A percentile compares a stretch with the other conserved stretches of the same genome.
Evolutionary conservation across 2,329 filamentous ascomycete species (phyloP).

Genomic region (Alternaria conjuncta): DNA sequence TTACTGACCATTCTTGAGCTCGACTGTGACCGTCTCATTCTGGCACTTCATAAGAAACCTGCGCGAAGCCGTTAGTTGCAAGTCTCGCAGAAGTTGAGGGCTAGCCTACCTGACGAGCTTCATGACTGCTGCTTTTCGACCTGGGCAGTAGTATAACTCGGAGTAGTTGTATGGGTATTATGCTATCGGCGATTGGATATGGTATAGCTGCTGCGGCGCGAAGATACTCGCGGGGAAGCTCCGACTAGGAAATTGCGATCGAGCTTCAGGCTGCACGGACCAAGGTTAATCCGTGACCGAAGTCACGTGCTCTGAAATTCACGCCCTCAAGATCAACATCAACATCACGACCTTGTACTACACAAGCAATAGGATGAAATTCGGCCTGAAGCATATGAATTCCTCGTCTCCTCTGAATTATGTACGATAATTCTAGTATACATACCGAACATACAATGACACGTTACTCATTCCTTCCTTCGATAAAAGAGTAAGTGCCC

Average conservation of each 20-base stretch:
- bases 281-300: constrained; percentile 13
- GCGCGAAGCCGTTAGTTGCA: constrained; percentile 28
- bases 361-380: not conserved
- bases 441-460: not conserved
- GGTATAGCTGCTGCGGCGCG: constrained; percentile 17
- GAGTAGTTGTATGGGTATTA: not conserved
- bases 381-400: no score
- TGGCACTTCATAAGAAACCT: constrained; percentile 99
- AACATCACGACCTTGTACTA: not conserved
- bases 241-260: constrained; percentile 30
- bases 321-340: not conserved
- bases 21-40: constrained; percentile 98
- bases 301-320: constrained; percentile 15
- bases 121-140: constrained; percentile 28
- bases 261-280: constrained; percentile 27
- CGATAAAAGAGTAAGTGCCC: constrained; percentile 1
- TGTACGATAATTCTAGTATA: not conserved
- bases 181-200: not conserved
- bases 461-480: not conserved
- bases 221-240: constrained; percentile 30
- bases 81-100: not conserved
- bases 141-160: not conserved
- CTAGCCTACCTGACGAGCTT: constrained; percentile 45
- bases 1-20: constrained; percentile 89
- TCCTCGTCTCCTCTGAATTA: not conserved